Percentiles rank a stretch among this genome's conserved stretches.
These are phyloP conservation scores for Hygrophorus russula DNA, from an alignment of 768 basidiomycete species.

Conservation along the genomic window DNA sequence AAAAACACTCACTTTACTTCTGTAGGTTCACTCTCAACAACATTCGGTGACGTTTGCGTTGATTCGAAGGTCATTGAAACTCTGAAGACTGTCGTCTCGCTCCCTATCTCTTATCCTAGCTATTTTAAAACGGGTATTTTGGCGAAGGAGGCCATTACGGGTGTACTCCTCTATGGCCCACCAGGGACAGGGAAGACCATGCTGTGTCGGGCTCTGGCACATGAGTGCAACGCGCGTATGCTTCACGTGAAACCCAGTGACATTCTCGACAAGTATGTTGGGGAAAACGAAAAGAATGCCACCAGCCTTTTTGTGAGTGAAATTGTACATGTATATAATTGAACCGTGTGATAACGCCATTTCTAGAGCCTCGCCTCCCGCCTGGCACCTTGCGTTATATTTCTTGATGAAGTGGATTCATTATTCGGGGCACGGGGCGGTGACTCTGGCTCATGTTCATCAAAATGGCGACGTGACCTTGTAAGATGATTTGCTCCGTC, in stretches of 20 bases:
- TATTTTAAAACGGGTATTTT: constrained; percentile 27
- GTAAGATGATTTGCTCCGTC: too few relatives aligned
- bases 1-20: too few relatives aligned
- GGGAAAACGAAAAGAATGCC: constrained; percentile 10
- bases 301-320: constrained; percentile 11
- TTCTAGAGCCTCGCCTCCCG: constrained; percentile 58
- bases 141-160: constrained; percentile 46
- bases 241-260: too few relatives aligned
- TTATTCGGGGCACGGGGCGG: constrained; percentile 31
- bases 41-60: constrained; percentile 11
- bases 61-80: constrained; percentile 7
- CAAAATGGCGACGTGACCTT: too few relatives aligned
- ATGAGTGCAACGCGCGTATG: constrained; percentile 11
- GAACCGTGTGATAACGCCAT: too few relatives aligned
- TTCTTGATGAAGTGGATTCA: constrained; percentile 75
- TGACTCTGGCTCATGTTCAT: too few relatives aligned
- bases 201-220: constrained; percentile 40
- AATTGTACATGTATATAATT: too few relatives aligned
- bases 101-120: constrained; percentile 8
- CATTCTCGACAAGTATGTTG: too few relatives aligned
- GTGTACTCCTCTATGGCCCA: constrained; percentile 42
- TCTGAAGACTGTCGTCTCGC: constrained; percentile 9
- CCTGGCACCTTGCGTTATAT: constrained; percentile 66
- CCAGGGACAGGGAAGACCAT: constrained; percentile 43
- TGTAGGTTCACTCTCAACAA: constrained; percentile 8